Evolutionary conservation across 2,329 filamentous ascomycete species (phyloP).

Genomic region (Ceratocystis diversiconidia): DNA sequence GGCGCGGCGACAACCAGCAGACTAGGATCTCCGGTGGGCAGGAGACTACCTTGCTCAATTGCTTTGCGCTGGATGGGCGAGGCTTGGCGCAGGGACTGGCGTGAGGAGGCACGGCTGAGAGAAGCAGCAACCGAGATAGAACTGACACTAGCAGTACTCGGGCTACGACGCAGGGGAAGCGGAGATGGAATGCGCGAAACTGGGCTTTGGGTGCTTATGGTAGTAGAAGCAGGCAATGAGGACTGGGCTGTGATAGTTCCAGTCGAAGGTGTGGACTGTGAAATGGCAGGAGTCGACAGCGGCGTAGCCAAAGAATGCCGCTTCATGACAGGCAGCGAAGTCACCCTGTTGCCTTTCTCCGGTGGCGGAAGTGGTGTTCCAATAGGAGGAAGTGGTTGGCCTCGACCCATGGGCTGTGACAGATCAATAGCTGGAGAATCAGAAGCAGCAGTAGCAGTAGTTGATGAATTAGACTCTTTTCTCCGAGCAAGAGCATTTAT

Average conservation of each 20-base stretch:
- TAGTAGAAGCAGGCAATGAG: constrained; percentile 27
- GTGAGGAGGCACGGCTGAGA: constrained; percentile 13
- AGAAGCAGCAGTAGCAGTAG: not conserved
- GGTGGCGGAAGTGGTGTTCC: constrained; percentile 64
- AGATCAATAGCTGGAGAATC: constrained; percentile 30
- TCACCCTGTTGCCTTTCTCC: constrained; percentile 44
- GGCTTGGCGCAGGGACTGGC: constrained; percentile 12
- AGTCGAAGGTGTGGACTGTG: not conserved
- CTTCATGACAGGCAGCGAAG: constrained; percentile 43
- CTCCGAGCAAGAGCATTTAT: constrained; percentile 41
- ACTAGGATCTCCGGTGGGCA: constrained; percentile 21
- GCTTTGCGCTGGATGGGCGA: constrained; percentile 15
- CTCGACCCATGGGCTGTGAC: constrained; percentile 63
- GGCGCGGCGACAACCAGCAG: constrained; percentile 53
- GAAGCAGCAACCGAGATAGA: constrained; percentile 2
- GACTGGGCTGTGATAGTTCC: constrained; percentile 28
- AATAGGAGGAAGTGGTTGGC: constrained; percentile 66
- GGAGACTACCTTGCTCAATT: constrained; percentile 13
- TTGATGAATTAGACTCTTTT: constrained; percentile 23
- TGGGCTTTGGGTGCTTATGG: not conserved
- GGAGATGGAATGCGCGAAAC: constrained; percentile 13
- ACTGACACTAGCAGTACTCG: constrained; percentile 11
- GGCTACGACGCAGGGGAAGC: constrained; percentile 10
- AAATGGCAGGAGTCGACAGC: not conserved
- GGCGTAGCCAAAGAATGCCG: constrained; percentile 33